Base-by-base conservation (phyloP, 768 basidiomycete species). In the Rhodotorula toruloides region DNA sequence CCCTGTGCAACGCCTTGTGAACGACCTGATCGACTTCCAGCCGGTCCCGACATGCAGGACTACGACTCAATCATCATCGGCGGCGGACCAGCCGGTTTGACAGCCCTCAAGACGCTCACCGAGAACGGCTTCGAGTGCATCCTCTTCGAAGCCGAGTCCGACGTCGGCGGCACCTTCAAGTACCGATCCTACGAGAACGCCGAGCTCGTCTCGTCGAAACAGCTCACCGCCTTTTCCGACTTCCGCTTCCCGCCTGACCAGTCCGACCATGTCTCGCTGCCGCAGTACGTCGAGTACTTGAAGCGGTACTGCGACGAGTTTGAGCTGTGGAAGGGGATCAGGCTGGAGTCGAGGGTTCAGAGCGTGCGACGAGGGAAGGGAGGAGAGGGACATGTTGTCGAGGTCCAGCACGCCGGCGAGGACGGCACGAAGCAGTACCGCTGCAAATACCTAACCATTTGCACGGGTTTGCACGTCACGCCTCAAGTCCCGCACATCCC, bases 151-250 rank as follows among this genome's bases (percentile, higher is more conserved):
- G 75, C 81, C 50, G 82, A 83, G 71, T 77, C 76, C 32, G 78
- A 79, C 54, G 79, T 84, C 57, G 83, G 83, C 4, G 83, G 83
- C 14, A 84, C 83, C 0, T 84, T 84, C 72, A 76, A 58, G 16
- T 71, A 72, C 48, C 36, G 71, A 5, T 21, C 42, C 0, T 74
- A 74, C 40, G 73, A 84, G 82, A 81, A 82, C 58, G 79, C 81
- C 19, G 78, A 76, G 27, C 76, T 84, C 31, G 83, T 84, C n/a
- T 83, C 60, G n/a, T 34, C 36, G 19, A 85, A 84, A 72, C 83
- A 85, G 73, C 77, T 85, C 42, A 85, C 84, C 9, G 79, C 80
- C 63, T 85, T 85, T 76, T 83, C 82, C 37, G 84, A 85, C 74
- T 85, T 83, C 74, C 82, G 84, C 19, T 75, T 83, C 36, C 81